Evolutionary conservation across 1,284 basidiomycete species (phyloP), one percentile per base, ranked within the genome.

Genomic region (Apiotrichum domesticum): DNA sequence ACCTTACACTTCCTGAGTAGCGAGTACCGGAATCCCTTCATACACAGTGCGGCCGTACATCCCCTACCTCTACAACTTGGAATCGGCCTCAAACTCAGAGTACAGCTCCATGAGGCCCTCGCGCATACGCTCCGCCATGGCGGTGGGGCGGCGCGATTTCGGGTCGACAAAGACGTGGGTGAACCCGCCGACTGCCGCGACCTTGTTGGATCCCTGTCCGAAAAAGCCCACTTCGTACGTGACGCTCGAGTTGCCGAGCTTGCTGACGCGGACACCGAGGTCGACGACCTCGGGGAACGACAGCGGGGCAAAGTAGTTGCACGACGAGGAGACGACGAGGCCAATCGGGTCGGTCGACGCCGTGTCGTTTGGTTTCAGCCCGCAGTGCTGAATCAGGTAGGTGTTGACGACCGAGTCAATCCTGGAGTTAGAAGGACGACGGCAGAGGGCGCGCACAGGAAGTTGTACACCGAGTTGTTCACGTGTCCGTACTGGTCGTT

Each of bases 401-500:
- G 56, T 48, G 56, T 61, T 61, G 15, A 61, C 59, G 15, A 61
- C 56, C 3, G 59, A 57, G 54, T 61, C 59, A 46, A 57, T 57
- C n/a, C 59, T 61, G 53, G 6, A 8, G 50, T 61, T 39, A 61
- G 55, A 15, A 32, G 3, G 35, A n/a, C 13, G 4, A 6, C 4
- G 34, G 37, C 11, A 39, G 5, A 2, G 9, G 6, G 21, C 46
- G 47, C 59, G 42, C 35, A 61, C 59, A 61, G 51, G n/a, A 53
- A 57, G 59, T 61, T 61, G 59, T 61, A 61, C 14, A 53, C 51
- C 5, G 53, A 55, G 53, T 61, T 61, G 59, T 61, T 61, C 5
- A 61, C 53, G 39, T 61, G 59, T 3, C 59, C 59, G 35, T 61
- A 61, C 54, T 57, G 55, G 47, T 61, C 59, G 46, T 61, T 61